Evolutionary conservation across 306 rosid genomes (phyloP), one percentile per base, ranked within the genome.

Genomic region (Comarum palustre): DNA sequence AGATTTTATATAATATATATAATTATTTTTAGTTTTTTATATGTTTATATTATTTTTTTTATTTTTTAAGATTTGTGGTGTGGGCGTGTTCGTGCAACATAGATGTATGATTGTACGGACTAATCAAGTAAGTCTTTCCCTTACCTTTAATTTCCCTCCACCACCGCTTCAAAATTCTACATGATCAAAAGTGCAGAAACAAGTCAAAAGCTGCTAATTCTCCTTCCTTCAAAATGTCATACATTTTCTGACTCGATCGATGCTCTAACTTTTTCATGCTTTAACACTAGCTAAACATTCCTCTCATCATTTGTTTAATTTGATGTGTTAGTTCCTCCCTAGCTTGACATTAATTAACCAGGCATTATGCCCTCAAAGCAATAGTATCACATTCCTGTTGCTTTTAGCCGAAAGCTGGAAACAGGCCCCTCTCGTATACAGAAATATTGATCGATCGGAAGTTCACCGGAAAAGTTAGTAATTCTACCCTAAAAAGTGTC

Each of bases 371-470:
- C 2, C 42, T 38, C n/a, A n/a, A n/a, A 8, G 39, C 19, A 39
- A 24, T 41, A 11, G 13, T 13, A 65, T 20, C 34, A 1, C 0
- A 24, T 55, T 32, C 32, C 62, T 7, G 32, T 19, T 8, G 50
- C 68, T 51, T 77, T 71, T 51, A 20, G 76, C 72, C 71, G 66
- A 71, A 71, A 77, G 76, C 42, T 62, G 36, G 64, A 25, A 39
- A 4, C 5, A 1, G 25, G 61, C 61, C 31, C 71, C 75, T 69
- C 22, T 58, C 6, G 15, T 25, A 6, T 29, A 27, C 65, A 59
- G n/a, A 38, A 27, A 59, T 0, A 52, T 13, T 11, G 32, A 25
- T 58, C 64, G 65, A 47, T 76, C 12, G 22, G 60, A 32, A 19
- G 68, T 32, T 31, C 59, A 45, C 34, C 12, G 57, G 32, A 27